A percentile compares a stretch with the other conserved stretches of the same genome.
These are phyloP conservation scores for Teratosphaeria destructans DNA, from an alignment of 2,329 filamentous ascomycete genomes.

Conservation along the genomic window DNA sequence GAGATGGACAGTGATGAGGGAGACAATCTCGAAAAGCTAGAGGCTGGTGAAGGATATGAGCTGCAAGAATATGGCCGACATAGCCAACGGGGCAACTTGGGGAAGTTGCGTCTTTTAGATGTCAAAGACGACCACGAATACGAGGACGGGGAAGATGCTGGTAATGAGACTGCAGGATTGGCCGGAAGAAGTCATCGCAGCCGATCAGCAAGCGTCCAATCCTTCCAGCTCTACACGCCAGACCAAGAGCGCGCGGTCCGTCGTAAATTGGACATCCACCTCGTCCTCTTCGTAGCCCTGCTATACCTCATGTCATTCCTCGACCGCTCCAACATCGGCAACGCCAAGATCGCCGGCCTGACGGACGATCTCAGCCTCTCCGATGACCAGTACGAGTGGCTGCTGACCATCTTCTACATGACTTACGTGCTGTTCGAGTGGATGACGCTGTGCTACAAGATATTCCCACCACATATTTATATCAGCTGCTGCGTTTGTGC, in stretches of 20 bases:
- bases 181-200: constrained; percentile 11
- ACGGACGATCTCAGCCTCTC: constrained; percentile 44
- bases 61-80: constrained; percentile 11
- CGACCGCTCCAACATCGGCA: constrained; percentile 32
- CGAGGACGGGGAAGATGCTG: constrained; percentile 3
- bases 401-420: constrained; percentile 53
- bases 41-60: constrained; percentile 15
- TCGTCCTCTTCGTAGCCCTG: constrained; percentile 72
- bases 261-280: constrained; percentile 62
- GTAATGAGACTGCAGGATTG: constrained; percentile 10
- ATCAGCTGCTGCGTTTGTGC: constrained; percentile 56
- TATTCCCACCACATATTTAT: constrained; percentile 52
- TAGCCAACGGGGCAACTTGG: background rate
- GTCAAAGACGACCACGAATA: constrained; percentile 20
- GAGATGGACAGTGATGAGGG: constrained; percentile 15
- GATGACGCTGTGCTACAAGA: constrained; percentile 50
- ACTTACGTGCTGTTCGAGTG: constrained; percentile 56
- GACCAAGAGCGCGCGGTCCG: constrained; percentile 49
- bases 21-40: constrained; percentile 7
- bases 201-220: constrained; percentile 23
- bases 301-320: constrained; percentile 62
- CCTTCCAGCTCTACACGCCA: constrained; percentile 45
- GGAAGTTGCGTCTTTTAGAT: constrained; percentile 4
- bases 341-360: constrained; percentile 52
- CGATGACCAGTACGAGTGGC: constrained; percentile 49